Conservation (phyloP, 176 grass and related monocot genomes). For the Panicum miliaceum region DNA sequence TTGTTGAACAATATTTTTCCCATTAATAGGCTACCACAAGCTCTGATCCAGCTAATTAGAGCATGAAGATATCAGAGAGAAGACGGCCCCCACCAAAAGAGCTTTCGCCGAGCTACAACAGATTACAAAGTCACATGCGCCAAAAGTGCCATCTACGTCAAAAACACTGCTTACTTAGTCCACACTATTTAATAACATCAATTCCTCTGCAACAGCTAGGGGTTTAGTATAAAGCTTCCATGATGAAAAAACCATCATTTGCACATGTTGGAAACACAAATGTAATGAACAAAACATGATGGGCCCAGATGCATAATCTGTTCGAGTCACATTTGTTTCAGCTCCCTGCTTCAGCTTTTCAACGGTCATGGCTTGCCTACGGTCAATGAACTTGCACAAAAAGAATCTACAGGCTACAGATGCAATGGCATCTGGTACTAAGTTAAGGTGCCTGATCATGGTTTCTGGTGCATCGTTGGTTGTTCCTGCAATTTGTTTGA, state of each 20-base stretch:
- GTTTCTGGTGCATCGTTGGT: slow-evolving; percentile 39
- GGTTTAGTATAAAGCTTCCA: not conserved
- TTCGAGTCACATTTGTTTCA: slow-evolving; percentile 15
- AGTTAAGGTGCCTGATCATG: slow-evolving; percentile 24
- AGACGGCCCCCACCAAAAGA: not conserved
- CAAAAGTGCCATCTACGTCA: not conserved
- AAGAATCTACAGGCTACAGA: slow-evolving; percentile 34
- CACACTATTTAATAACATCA: not conserved
- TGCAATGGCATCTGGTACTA: slow-evolving; percentile 33
- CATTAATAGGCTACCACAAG: not conserved
- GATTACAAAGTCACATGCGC: slow-evolving; percentile 24
- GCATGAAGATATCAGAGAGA: not conserved
- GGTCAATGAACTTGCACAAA: slow-evolving; percentile 17
- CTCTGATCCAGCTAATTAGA: not conserved
- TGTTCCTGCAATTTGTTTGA: slow-evolving; percentile 52
- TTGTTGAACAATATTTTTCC: slow-evolving; percentile 5
- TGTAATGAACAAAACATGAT: not conserved
- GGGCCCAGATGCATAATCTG: slow-evolving; percentile 17
- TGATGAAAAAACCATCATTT: not conserved
- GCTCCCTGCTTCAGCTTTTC: not conserved
- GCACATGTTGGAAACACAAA: not conserved
- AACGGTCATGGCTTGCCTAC: not conserved
- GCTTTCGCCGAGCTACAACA: slow-evolving; percentile 5
- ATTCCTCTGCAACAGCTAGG: not conserved
- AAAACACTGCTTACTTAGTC: not conserved